These are phyloP conservation scores for Penicillium sp. DNA, from an alignment of 2,329 filamentous ascomycete genomes.

Conservation along the genomic window DNA sequence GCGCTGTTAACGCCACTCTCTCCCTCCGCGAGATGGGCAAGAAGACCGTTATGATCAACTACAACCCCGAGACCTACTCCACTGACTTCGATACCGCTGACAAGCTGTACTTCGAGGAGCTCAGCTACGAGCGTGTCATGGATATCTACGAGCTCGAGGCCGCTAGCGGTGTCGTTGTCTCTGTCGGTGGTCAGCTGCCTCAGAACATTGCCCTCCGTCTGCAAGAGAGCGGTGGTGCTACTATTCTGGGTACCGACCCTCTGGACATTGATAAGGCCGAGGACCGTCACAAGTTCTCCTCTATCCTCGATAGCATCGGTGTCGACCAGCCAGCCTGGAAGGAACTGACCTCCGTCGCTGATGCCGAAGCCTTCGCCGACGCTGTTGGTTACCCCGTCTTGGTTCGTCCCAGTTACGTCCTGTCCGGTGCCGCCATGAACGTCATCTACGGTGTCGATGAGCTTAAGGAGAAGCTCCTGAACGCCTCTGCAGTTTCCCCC, in stretches of 20 bases:
- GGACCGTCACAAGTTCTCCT: conserved; percentile 95
- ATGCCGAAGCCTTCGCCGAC: conserved; percentile 77
- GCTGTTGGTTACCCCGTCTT: conserved; percentile 87
- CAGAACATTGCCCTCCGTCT: conserved; percentile 95
- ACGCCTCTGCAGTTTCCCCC: conserved; percentile 80
- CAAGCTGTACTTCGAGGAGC: conserved; percentile 90
- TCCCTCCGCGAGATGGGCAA: conserved; percentile 77
- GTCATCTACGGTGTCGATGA: conserved; percentile 83
- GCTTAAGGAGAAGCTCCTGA: conserved; percentile 87
- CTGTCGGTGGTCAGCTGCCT: conserved; percentile 87
- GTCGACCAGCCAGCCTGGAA: conserved; percentile 98
- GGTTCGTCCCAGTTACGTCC: conserved; percentile 87
- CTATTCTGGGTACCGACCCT: conserved; percentile 85
- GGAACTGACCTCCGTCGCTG: conserved; percentile 80
- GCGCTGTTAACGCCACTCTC: conserved; percentile 79
- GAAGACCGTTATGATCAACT: conserved; percentile 98
- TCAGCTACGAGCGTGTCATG: conserved; percentile 96
- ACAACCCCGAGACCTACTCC: conserved; percentile 68
- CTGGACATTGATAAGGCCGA: conserved; percentile 95
- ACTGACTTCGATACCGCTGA: conserved; percentile 88
- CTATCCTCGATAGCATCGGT: conserved; percentile 91
- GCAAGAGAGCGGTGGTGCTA: conserved; percentile 81
- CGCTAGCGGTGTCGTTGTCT: conserved; percentile 81
- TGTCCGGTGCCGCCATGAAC: conserved; percentile 97
- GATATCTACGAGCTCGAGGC: conserved; percentile 93